These are phyloP conservation scores for Curvularia spicifera DNA, from an alignment of 2,329 filamentous ascomycete species.

Conservation along the genomic window DNA sequence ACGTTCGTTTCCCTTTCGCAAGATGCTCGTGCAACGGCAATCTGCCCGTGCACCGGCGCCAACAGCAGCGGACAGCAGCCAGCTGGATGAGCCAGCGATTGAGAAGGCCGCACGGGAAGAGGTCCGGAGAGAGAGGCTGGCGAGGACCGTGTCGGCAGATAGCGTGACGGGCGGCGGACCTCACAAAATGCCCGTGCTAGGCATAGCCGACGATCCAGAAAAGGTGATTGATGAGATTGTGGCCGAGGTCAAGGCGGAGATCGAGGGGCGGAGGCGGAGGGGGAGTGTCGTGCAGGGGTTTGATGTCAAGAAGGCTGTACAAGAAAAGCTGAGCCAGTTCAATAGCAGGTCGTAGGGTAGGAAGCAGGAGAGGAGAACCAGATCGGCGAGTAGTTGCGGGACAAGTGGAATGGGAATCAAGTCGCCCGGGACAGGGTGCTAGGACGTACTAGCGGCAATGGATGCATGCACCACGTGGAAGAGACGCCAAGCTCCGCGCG, in stretches of 20 bases:
- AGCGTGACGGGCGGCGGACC: constrained; percentile 48
- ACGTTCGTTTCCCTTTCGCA: constrained; percentile 71
- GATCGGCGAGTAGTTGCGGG: no score
- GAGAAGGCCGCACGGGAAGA: constrained; percentile 46
- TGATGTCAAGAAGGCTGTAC: constrained; percentile 46
- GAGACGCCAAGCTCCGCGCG: neutral
- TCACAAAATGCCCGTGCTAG: constrained; percentile 68
- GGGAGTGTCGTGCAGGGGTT: constrained; percentile 48
- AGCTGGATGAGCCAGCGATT: constrained; percentile 36
- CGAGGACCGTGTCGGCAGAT: constrained; percentile 64
- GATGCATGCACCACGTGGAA: neutral
- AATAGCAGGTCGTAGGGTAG: constrained; percentile 26
- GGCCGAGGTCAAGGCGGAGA: constrained; percentile 73
- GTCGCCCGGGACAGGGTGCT: no score
- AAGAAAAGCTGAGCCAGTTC: constrained; percentile 47
- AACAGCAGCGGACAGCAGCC: constrained; percentile 15
- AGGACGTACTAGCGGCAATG: neutral
- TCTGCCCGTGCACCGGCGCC: constrained; percentile 26
- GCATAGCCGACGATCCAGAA: constrained; percentile 77
- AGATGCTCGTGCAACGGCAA: constrained; percentile 49
- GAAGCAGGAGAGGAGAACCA: neutral
- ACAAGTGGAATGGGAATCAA: no score
- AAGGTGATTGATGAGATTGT: constrained; percentile 79
- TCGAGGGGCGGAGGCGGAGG: constrained; percentile 64
- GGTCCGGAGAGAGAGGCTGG: constrained; percentile 47